Base-by-base conservation (phyloP, 495 filamentous ascomycete genomes). In the Haplographium delicatum region DNA sequence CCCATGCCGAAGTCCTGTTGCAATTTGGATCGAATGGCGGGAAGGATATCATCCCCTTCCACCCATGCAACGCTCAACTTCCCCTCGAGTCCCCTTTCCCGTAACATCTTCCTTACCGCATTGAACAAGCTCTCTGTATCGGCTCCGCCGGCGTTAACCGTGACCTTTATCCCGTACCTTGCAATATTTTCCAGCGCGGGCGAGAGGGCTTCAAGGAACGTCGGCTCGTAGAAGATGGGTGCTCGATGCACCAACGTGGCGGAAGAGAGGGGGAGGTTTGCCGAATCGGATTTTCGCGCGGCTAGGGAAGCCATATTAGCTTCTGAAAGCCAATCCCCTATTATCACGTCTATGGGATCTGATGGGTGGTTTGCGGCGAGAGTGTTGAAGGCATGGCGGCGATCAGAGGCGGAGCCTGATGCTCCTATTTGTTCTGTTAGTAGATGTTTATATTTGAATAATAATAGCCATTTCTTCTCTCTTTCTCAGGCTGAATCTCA, bases 111-210 rank as follows among this genome's bases (percentile, higher is more conserved):
- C 25, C 45, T 60, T 0, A 81, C 72, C 15, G 63, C 72, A 19
- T 75, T 58, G 35, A 69, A 68, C 1, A 81, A 64, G n/a, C 62
- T 64, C 59, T 73, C 56, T 0, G 75, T 76, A 55, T 80, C 76
- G 0, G 65, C 60, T 6, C 72, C 76, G 0, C 79, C 79, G 23
- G 78, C 79, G 67, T 83, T 83, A 44, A 79, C 78, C 9, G 74
- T 77, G 7, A 83, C 42, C 51, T 76, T 79, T 56, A 82, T 81
- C 0, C 66, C 53, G 50, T 79, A 47, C 41, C 69, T 70, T 0
- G 76, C 72, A 37, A 83, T 57, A 56, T 79, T 57, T 3, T 62
- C 61, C 7, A 81, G 57, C 1, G 77, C 75, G 3, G 78, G 78
- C 46, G 74, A 66, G 19, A 81, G 56, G 6, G 72, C 67, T 49